A percentile compares a stretch with the other conserved stretches of the same genome.
Conservation (phyloP, 1,139 yeast genomes). For the Pichia sp. region DNA sequence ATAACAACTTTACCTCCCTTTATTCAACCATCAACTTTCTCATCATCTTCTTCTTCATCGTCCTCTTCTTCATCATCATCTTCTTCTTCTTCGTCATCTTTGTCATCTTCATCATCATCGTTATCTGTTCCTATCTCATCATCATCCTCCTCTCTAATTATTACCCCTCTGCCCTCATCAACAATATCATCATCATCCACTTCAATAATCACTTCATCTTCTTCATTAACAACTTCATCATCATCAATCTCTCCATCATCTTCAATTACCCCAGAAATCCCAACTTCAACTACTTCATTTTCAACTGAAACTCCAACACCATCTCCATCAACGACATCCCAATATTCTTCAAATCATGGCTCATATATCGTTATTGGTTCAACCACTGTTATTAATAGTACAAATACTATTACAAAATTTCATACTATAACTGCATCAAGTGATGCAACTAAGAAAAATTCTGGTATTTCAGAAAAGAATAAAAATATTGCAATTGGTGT, state of each 20-base stretch:
- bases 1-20: constrained; percentile 1
- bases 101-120: constrained; percentile 7
- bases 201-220: constrained; percentile 1
- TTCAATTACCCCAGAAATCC: constrained; percentile 1
- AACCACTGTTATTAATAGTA: constrained; percentile 13
- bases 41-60: constrained; percentile 1
- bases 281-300: constrained; percentile 4
- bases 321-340: constrained; percentile 13
- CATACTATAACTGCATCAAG: constrained; percentile 19
- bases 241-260: neutral
- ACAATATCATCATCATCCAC: neutral
- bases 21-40: neutral
- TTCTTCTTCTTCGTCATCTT: neutral
- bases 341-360: constrained; percentile 10
- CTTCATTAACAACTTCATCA: neutral
- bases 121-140: constrained; percentile 6
- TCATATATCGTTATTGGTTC: constrained; percentile 13
- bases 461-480: constrained; percentile 35
- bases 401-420: constrained; percentile 12
- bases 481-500: constrained; percentile 44
- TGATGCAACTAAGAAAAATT: constrained; percentile 13
- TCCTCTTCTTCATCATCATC: constrained; percentile 1
- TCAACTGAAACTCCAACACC: constrained; percentile 11
- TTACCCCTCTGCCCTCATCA: neutral
- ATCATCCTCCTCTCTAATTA: constrained; percentile 2